A percentile compares a stretch with the other conserved stretches of the same genome.
These are phyloP conservation scores for Barnettozyma hawaiiensis DNA, from an alignment of 1,139 yeast species.

Conservation along the genomic window DNA sequence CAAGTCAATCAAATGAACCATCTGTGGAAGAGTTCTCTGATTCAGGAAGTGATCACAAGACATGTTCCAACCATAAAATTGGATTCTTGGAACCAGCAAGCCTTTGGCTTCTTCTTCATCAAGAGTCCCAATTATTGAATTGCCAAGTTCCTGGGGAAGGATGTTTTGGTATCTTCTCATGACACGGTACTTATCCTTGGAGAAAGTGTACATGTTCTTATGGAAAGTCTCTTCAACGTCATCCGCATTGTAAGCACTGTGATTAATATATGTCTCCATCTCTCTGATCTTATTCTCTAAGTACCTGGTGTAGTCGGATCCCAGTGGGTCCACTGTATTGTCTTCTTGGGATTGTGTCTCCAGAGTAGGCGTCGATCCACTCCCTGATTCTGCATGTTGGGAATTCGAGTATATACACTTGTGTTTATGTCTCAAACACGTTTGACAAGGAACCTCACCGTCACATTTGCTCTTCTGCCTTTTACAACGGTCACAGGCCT, in stretches of 20 bases:
- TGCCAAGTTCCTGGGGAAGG: constrained; percentile 43
- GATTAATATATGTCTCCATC: constrained; percentile 6
- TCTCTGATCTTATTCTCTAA: constrained; percentile 14
- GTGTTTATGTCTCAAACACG: constrained; percentile 41
- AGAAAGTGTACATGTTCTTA: constrained; percentile 22
- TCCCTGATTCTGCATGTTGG: neutral
- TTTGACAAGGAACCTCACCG: constrained; percentile 49
- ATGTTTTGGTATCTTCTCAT: constrained; percentile 46
- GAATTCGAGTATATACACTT: constrained; percentile 31
- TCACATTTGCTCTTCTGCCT: constrained; percentile 58
- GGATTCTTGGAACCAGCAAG: constrained; percentile 48
- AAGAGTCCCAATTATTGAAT: constrained; percentile 35
- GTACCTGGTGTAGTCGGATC: constrained; percentile 10
- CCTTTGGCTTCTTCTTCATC: constrained; percentile 33
- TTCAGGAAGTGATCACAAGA: constrained; percentile 49
- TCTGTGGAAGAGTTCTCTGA: constrained; percentile 28
- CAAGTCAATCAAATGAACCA: constrained; percentile 13
- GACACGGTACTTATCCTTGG: constrained; percentile 43
- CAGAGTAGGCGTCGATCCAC: neutral
- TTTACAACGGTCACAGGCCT: constrained; percentile 59
- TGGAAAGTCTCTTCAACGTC: constrained; percentile 12
- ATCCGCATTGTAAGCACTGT: constrained; percentile 3
- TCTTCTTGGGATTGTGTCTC: neutral
- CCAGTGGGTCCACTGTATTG: neutral
- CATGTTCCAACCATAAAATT: constrained; percentile 65